Conservation (phyloP, 495 filamentous ascomycete genomes). For the Podospora conica region DNA sequence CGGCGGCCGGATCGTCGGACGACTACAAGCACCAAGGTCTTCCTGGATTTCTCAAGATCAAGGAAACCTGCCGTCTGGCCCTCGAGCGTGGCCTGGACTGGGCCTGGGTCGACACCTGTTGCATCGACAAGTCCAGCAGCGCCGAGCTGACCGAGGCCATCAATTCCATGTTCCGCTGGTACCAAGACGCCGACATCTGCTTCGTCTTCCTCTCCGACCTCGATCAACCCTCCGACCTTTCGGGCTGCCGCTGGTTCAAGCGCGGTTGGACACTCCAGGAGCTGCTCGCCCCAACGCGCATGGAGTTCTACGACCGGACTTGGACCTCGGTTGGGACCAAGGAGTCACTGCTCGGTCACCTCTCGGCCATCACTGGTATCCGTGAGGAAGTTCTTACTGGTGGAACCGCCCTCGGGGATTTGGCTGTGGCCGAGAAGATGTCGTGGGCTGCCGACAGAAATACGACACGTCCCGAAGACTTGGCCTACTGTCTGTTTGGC, state of each 20-base stretch:
- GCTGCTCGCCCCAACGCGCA: neutral
- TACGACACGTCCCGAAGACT: slow-evolving; percentile 1
- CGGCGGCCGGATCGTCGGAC: too few relatives aligned
- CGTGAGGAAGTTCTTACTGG: neutral
- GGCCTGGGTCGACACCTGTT: slow-evolving; percentile 30
- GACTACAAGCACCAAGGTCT: too few relatives aligned
- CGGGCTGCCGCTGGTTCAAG: slow-evolving; percentile 26
- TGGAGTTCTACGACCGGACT: neutral
- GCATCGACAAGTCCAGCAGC: slow-evolving; percentile 30
- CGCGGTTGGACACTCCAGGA: slow-evolving; percentile 32
- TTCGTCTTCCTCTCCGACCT: slow-evolving; percentile 25
- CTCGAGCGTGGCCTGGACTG: slow-evolving; percentile 4
- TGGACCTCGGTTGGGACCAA: neutral
- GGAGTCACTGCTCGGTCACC: neutral
- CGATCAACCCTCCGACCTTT: neutral
- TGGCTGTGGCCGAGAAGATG: neutral
- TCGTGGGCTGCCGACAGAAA: neutral
- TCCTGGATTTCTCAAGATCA: slow-evolving; percentile 3
- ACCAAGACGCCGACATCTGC: slow-evolving; percentile 24
- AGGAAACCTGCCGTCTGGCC: slow-evolving; percentile 4
- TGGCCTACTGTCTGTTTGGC: slow-evolving; percentile 2
- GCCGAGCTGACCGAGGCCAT: slow-evolving; percentile 30
- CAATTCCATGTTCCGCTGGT: slow-evolving; percentile 38
- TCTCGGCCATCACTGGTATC: neutral
- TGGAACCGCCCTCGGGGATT: neutral